Conservation (phyloP, 768 basidiomycete species). For the Porpolomopsis calyptriformis region DNA sequence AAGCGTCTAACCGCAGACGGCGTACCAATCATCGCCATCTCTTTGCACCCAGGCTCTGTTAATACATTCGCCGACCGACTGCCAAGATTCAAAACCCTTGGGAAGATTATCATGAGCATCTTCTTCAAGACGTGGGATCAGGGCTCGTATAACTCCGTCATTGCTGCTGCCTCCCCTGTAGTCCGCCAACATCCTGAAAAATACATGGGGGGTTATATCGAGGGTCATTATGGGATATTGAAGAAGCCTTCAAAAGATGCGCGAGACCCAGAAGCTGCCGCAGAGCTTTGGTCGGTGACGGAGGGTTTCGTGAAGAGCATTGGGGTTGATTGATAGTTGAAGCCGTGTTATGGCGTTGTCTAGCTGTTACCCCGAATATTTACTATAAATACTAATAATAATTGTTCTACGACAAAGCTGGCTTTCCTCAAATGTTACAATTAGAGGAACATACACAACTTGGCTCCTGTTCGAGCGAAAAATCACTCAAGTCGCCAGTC, state of each 20-base stretch:
- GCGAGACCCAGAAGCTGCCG: constrained; percentile 22
- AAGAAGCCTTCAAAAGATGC: constrained; percentile 19
- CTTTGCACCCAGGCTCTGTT: constrained; percentile 34
- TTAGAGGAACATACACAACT: no score
- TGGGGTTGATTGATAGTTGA: no score
- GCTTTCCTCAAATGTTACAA: no score
- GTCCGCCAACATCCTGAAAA: constrained; percentile 22
- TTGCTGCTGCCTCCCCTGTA: constrained; percentile 29
- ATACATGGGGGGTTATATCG: constrained; percentile 30
- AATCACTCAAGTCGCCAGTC: no score
- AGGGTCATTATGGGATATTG: constrained; percentile 23
- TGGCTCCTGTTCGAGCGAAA: no score
- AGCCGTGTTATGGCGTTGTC: no score
- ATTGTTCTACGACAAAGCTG: no score
- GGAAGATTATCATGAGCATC: constrained; percentile 7
- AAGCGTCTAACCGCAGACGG: constrained; percentile 28
- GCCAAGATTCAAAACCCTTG: constrained; percentile 11
- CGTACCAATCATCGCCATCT: constrained; percentile 26
- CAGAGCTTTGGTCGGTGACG: constrained; percentile 24
- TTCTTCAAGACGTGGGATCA: constrained; percentile 15
- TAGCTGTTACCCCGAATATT: no score
- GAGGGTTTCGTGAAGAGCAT: neutral
- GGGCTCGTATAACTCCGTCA: constrained; percentile 28
- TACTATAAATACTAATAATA: no score
- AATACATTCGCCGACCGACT: constrained; percentile 17